Percentiles rank a stretch among this genome's conserved stretches.
Evolutionary conservation across 2,329 filamentous ascomycete genomes (phyloP).

Genomic region (Boeremia lycopersici): DNA sequence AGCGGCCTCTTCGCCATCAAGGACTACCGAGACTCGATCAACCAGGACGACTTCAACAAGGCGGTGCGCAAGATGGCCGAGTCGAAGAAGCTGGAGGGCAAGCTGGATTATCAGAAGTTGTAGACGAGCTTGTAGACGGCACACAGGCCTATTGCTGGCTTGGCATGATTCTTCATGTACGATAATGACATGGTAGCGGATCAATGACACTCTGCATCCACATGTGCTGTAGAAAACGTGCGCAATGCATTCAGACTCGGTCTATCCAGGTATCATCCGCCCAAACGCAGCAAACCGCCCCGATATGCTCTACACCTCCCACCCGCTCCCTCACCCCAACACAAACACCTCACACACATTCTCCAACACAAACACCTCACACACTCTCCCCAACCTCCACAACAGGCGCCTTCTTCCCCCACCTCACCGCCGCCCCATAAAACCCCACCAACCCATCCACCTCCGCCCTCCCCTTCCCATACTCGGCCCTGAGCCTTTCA

Average conservation of each 20-base stretch:
- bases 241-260: background rate
- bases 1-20: slow-evolving; percentile 98
- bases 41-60: slow-evolving; percentile 99
- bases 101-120: slow-evolving; percentile 96
- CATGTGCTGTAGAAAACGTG: background rate
- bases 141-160: slow-evolving; percentile 20
- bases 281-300: background rate
- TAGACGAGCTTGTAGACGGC: slow-evolving; percentile 51
- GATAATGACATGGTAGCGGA: slow-evolving; percentile 27
- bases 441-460: slow-evolving; percentile 30
- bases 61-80: slow-evolving; percentile 97
- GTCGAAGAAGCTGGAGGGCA: slow-evolving; percentile 97
- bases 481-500: slow-evolving; percentile 23
- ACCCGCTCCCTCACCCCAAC: no score
- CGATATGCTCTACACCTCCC: no score
- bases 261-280: slow-evolving; percentile 14
- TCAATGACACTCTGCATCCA: slow-evolving; percentile 11
- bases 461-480: slow-evolving; percentile 18
- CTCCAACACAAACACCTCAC: no score
- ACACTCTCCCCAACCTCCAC: slow-evolving; percentile 28
- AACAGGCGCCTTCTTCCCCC: slow-evolving; percentile 26
- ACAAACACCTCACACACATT: no score
- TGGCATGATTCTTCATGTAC: slow-evolving; percentile 35
- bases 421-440: slow-evolving; percentile 31
- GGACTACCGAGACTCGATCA: slow-evolving; percentile 93